Conservation (phyloP, 23 red algal species). For the Gracilariopsis chorda region DNA sequence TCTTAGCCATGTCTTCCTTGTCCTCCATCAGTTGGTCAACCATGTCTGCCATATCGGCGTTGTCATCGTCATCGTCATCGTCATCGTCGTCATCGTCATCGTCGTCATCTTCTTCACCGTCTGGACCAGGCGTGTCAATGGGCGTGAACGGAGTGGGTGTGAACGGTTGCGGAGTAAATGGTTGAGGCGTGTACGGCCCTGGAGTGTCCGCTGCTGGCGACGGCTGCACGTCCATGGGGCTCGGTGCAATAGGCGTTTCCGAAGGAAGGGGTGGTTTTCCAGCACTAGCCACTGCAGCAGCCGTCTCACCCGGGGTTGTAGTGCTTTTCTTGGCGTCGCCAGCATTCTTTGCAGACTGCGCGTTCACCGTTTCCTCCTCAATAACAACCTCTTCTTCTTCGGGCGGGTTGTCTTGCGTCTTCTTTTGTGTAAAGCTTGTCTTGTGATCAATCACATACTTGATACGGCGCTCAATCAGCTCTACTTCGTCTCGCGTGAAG, state of each 20-base stretch:
- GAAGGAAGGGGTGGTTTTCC: constrained; percentile 4
- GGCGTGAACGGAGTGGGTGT: constrained; percentile 38
- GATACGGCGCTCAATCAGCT: constrained; percentile 74
- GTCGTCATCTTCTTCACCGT: constrained; percentile 41
- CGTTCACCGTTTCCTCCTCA: constrained; percentile 35
- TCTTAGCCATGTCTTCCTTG: constrained; percentile 44
- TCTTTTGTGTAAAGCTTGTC: constrained; percentile 71
- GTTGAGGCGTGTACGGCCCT: constrained; percentile 1
- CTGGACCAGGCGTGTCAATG: constrained; percentile 27
- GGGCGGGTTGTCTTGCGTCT: background rate
- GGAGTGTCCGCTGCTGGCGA: background rate
- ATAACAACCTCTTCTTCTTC: constrained; percentile 53
- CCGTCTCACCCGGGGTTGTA: background rate
- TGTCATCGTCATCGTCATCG: constrained; percentile 44
- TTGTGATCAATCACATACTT: constrained; percentile 92
- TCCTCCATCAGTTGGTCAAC: constrained; percentile 34
- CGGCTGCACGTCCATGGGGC: background rate
- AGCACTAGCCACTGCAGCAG: background rate
- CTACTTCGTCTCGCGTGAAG: constrained; percentile 71
- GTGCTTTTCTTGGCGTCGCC: background rate
- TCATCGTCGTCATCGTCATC: constrained; percentile 60
- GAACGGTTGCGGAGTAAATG: constrained; percentile 12
- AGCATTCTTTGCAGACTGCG: background rate
- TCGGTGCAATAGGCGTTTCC: background rate
- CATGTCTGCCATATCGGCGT: constrained; percentile 29